A percentile compares a stretch with the other conserved stretches of the same genome.
Evolutionary conservation across 371 early-diverging fungal species (phyloP).

Genomic region (Lichtheimia ornata): DNA sequence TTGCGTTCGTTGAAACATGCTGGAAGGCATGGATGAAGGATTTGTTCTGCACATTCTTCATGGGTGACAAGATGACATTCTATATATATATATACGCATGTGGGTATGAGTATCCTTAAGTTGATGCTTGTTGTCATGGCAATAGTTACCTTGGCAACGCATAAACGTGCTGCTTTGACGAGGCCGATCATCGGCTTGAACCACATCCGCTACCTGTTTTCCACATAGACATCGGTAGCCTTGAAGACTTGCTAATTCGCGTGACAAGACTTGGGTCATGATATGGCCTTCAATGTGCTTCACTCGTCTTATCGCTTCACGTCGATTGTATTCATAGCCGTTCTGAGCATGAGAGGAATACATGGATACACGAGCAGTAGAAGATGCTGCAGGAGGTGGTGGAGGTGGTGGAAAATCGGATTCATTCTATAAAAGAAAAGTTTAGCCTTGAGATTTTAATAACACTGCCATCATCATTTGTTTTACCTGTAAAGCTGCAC

Average conservation of each 20-base stretch:
- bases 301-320: slow-evolving; percentile 29
- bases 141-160: slow-evolving; percentile 42
- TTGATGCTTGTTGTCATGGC: neutral
- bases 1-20: slow-evolving; percentile 72
- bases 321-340: neutral
- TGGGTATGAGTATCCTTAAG: slow-evolving; percentile 1
- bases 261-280: slow-evolving; percentile 41
- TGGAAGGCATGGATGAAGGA: slow-evolving; percentile 60
- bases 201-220: slow-evolving; percentile 20
- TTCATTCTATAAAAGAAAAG: neutral
- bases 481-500: slow-evolving; percentile 36
- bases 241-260: slow-evolving; percentile 33
- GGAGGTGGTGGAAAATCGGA: neutral
- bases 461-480: no score
- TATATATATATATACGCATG: slow-evolving; percentile 3
- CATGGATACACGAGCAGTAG: slow-evolving; percentile 7
- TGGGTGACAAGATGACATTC: slow-evolving; percentile 61
- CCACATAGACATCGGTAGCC: slow-evolving; percentile 52
- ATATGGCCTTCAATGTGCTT: slow-evolving; percentile 49
- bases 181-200: slow-evolving; percentile 19
- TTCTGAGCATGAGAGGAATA: slow-evolving; percentile 15
- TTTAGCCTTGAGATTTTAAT: neutral
- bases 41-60: slow-evolving; percentile 56
- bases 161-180: slow-evolving; percentile 27
- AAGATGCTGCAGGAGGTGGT: no score